Base-by-base conservation (phyloP, 352 stramenopile species). In the Pythium monospermum region DNA sequence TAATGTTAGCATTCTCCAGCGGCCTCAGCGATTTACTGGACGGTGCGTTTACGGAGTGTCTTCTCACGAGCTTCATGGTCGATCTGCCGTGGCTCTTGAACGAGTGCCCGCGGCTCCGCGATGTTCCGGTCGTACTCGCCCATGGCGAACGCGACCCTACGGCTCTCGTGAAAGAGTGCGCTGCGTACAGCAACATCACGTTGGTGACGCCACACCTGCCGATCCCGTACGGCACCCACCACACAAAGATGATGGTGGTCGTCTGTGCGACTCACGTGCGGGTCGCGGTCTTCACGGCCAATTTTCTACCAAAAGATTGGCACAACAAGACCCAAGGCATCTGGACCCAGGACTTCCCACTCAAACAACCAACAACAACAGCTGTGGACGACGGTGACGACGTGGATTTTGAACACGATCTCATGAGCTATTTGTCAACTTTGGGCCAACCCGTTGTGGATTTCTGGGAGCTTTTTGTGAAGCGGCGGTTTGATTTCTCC, bases 221-320 rank as follows among this genome's bases (percentile, higher is more conserved):
- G 11, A 91, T 93, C 46, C 69, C 81, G 2, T 94, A 89, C 59
- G 85, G 85, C 11, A 91, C 77, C 21, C 83, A 95, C 64, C 85
- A 95, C 59, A 91, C 81, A 1, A 95, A 95, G 47, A 92, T 91
- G 75, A 61, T 92, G 56, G 74, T 91, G 16, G 64, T 86, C 5
- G 50, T 91, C 25, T 88, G 86, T 46, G 49, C 68, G 10, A 57
- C 64, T 0, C 76, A 80, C 39, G 76, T 91, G 28, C 76, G 84
- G 28, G 73, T 95, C 13, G 76, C 73, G 7, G 87, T 95, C 33
- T 92, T 86, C 61, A 94, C 84, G 2, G 84, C 84, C 23, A 95
- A 95, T 46, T 91, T 92, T 42, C 61, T 95, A 27, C 49, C 75
- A 0, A 69, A 66, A 25, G 84, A 95, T 53, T 92, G 83, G 79